Base-by-base conservation (phyloP, 2,329 filamentous ascomycete species). In the Fonsecaea erecta region DNA sequence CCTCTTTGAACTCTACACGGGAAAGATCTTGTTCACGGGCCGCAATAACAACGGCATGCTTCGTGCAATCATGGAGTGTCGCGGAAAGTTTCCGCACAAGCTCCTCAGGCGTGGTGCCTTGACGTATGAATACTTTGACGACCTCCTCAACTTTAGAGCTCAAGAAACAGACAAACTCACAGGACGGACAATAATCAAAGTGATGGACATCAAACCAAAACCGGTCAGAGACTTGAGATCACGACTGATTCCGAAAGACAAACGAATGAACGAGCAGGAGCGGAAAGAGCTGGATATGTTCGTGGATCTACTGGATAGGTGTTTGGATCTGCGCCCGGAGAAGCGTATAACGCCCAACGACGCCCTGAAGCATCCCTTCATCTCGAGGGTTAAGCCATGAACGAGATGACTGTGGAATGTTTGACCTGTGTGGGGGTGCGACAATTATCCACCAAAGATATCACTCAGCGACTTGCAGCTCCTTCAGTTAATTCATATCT, bases 1-100 rank as follows among this genome's bases (percentile, higher is more conserved):
- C 0, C 83, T 98, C 32, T 99, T 96, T 77, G 95, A 99, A 79
- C 83, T 99, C 46, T 98, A 96, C 81, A 98, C 95, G 0, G 95
- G 95, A 74, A 97, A 97, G 77, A 98, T 99, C 64, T 83, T 99
- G 34, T 99, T 99, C 77, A 93, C 92, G 0, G 95, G 95, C 65
- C 87, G 91, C 70, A 95, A 92, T 80, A 99, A 99, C 82, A 99
- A 99, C 75, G 93, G 97, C 80, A 99, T 99, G 95, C 86, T 99
- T 66, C 91, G 92, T 69, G 89, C 90, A 21, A 97, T 99, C 72
- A 96, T 97, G 88, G 94, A 99, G 76, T 93, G 94, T 72, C 89
- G 96, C 54, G 95, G 95, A 73, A 96, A 93, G 78, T 89, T 97
- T 68, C 93, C 92, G 32, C 88, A 90, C 53, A 97, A 97, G 78